Percentiles rank a stretch among this genome's conserved stretches.
These are phyloP conservation scores for Tylopilus orsonianus DNA, from an alignment of 1,284 basidiomycete species.

Conservation along the genomic window DNA sequence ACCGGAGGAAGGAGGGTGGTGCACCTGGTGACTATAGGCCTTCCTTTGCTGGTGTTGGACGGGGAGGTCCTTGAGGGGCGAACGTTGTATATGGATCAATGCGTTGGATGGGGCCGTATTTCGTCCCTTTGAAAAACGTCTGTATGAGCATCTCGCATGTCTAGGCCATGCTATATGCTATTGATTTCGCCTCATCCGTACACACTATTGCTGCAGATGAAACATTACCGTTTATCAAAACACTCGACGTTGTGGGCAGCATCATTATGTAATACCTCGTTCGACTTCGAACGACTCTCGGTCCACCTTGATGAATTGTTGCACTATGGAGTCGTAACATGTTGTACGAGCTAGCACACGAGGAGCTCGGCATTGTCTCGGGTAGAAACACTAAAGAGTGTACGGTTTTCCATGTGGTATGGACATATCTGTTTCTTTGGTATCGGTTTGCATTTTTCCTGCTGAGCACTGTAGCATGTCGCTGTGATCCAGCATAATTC, in stretches of 20 bases:
- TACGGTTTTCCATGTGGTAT: no score
- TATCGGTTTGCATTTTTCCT: no score
- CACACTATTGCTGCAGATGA: not conserved
- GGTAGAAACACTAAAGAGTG: no score
- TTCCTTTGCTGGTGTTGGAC: constrained; percentile 83
- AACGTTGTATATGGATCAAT: no score
- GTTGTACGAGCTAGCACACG: no score
- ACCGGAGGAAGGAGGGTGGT: constrained; percentile 83
- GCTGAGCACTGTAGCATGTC: no score
- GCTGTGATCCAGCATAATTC: no score
- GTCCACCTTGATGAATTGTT: constrained; percentile 28
- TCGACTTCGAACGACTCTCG: constrained; percentile 9
- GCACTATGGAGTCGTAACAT: no score
- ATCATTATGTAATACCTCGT: constrained; percentile 4
- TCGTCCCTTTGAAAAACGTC: constrained; percentile 34
- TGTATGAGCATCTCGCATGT: constrained; percentile 42
- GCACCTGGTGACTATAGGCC: constrained; percentile 82
- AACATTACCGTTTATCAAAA: constrained; percentile 22
- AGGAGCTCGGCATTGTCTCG: no score
- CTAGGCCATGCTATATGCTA: constrained; percentile 39
- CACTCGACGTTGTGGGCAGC: constrained; percentile 24
- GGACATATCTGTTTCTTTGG: no score
- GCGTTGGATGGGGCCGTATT: no score
- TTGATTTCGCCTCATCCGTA: constrained; percentile 17
- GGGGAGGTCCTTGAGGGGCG: constrained; percentile 75